Conservation (phyloP, 257 asterid species). For the Nicotiana attenuata region DNA sequence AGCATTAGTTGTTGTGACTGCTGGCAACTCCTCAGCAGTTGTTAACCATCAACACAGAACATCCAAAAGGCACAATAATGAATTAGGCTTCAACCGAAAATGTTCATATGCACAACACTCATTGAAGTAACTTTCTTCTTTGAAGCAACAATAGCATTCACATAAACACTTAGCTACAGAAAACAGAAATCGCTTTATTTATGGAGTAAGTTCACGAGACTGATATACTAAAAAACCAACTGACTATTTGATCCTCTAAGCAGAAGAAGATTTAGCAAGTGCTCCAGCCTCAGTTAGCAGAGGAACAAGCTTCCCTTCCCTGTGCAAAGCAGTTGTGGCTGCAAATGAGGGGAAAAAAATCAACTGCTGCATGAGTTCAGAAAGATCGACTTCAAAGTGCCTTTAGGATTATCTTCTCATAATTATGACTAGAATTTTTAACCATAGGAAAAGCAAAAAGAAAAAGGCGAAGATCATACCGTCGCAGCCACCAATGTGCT, state of each 20-base stretch:
- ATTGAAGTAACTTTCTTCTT: not conserved
- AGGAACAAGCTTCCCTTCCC: slow-evolving; percentile 62
- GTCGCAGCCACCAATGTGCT: slow-evolving; percentile 94
- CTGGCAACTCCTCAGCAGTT: too few relatives aligned
- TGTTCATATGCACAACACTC: not conserved
- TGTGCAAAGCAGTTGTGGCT: slow-evolving; percentile 63
- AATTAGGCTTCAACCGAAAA: not conserved
- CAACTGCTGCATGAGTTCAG: not conserved
- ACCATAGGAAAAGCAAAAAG: not conserved
- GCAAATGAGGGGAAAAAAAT: slow-evolving; percentile 25
- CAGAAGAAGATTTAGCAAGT: slow-evolving; percentile 42
- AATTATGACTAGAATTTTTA: not conserved
- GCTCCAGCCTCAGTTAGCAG: slow-evolving; percentile 85
- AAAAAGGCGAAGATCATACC: slow-evolving; percentile 23
- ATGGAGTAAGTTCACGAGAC: not conserved
- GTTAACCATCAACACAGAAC: not conserved
- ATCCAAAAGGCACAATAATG: not conserved
- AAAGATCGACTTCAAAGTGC: not conserved
- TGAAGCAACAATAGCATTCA: not conserved
- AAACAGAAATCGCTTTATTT: not conserved
- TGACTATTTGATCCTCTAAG: slow-evolving; percentile 22
- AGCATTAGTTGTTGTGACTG: too few relatives aligned
- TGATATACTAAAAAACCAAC: not conserved
- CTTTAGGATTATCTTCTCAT: not conserved
- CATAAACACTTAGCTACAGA: not conserved